Conservation (phyloP, 1,284 basidiomycete genomes). For the Heliocybe sulcata region DNA sequence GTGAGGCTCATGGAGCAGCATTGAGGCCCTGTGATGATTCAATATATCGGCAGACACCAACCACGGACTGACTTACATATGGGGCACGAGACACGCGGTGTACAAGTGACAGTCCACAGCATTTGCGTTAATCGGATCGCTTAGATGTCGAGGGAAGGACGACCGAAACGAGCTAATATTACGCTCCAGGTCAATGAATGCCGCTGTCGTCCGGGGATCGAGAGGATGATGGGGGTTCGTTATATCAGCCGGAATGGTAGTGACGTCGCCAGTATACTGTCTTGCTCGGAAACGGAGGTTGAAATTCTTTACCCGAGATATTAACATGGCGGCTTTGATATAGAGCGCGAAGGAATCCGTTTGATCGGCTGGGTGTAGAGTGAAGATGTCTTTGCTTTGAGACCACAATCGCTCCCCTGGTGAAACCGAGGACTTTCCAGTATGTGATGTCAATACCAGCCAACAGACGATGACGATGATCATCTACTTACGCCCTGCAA, state of each 20-base stretch:
- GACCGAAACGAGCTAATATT: conserved; percentile 47
- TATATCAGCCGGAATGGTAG: conserved; percentile 17
- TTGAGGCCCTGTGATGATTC: conserved; percentile 38
- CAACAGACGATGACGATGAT: background rate
- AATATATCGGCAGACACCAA: conserved; percentile 2
- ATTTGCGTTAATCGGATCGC: conserved; percentile 46
- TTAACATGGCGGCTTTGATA: conserved; percentile 59
- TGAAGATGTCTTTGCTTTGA: conserved; percentile 48
- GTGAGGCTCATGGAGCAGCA: conserved; percentile 68
- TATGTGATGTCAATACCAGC: conserved; percentile 11
- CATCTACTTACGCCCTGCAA: conserved; percentile 49
- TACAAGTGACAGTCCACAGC: conserved; percentile 62
- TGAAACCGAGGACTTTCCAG: conserved; percentile 38
- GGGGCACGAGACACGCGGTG: conserved; percentile 50
- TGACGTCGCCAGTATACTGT: conserved; percentile 46
- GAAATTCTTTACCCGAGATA: conserved; percentile 66
- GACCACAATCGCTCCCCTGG: conserved; percentile 63
- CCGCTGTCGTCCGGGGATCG: conserved; percentile 50
- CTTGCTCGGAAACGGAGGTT: conserved; percentile 59
- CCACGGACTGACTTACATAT: conserved; percentile 42
- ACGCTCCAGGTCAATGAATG: conserved; percentile 61
- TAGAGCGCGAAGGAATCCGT: conserved; percentile 72
- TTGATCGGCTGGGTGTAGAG: conserved; percentile 52
- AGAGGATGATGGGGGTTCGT: conserved; percentile 14
- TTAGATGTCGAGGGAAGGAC: conserved; percentile 51